Evolutionary conservation across 108 stramenopile species (phyloP), one percentile per base, ranked within the genome.

Genomic region (Chaetoceros tenuissimus): DNA sequence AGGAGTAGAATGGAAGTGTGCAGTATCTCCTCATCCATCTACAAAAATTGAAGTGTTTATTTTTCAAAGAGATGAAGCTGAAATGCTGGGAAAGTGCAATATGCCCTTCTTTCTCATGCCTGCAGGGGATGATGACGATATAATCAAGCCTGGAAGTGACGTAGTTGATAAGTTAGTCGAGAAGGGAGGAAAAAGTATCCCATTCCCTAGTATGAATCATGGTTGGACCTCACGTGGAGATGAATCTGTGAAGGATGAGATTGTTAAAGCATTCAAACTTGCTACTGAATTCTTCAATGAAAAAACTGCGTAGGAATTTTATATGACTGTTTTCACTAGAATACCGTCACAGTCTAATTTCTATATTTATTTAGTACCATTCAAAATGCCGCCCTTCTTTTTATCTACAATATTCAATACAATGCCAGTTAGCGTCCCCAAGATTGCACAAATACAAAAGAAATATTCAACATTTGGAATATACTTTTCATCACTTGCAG

Each of bases 391-490:
- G 21, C 72, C 72, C 13, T 23, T n/a, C 40, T 24, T 24, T 5
- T 30, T 48, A 57, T 82, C 81, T 23, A 62, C 28, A 21, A 53
- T 23, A 55, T 75, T 82, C 26, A 82, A 31, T 0, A 72, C 8
- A n/a, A 72, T 22, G 21, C 81, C 81, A 22, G 72, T 48, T 19
- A 71, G 5, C 7, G 76, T 61, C 0, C 81, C 81, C 13, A 68
- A 18, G 10, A 44, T 59, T 0, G 66, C 81, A 28, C 69, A 73
- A 1, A 23, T 25, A 7, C 66, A 55, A 48, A 85, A 85, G 31
- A 81, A 71, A 23, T 79, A 30, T 47, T 81, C 80, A 0, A 79
- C 80, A 46, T 73, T 69, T 31, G 77, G 81, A 50, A 83, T 54
- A 55, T 81, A 85, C 13, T 24, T 28, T 17, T 56, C 48, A 0